A percentile compares a stretch with the other conserved stretches of the same genome.
Evolutionary conservation across 345 rosid species (phyloP).

Genomic region (Citropsis articulata): DNA sequence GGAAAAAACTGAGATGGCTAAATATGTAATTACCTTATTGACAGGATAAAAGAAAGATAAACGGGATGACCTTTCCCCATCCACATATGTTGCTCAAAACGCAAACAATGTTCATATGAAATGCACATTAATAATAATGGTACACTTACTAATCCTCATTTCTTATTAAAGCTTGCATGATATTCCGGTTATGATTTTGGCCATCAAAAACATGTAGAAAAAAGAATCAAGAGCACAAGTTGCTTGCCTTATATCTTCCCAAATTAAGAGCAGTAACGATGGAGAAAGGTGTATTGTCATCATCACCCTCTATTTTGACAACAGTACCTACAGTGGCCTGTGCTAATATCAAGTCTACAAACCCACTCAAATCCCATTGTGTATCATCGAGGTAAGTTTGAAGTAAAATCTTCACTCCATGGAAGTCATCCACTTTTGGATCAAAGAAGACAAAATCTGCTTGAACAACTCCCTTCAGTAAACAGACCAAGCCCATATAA

Average conservation of each 20-base stretch:
- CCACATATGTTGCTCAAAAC: background rate
- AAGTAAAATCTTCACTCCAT: conserved; percentile 69
- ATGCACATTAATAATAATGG: background rate
- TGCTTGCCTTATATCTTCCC: conserved; percentile 71
- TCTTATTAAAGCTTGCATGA: background rate
- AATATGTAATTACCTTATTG: background rate
- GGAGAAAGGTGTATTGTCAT: conserved; percentile 62
- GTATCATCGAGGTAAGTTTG: conserved; percentile 64
- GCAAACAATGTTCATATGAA: background rate
- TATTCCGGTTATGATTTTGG: background rate
- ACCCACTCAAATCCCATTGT: conserved; percentile 89
- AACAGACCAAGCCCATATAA: conserved; percentile 1
- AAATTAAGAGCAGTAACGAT: conserved; percentile 64
- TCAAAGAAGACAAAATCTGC: conserved; percentile 93
- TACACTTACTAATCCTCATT: background rate
- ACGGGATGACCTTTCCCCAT: background rate
- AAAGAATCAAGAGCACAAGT: background rate
- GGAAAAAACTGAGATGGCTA: background rate
- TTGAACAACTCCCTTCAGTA: conserved; percentile 65
- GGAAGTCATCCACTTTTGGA: conserved; percentile 76
- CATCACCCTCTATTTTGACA: conserved; percentile 77
- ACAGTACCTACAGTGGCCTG: conserved; percentile 93
- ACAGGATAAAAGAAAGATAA: background rate
- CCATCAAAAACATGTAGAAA: background rate
- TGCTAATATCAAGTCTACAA: conserved; percentile 75